Percentiles rank a stretch among this genome's conserved stretches.
Evolutionary conservation across 148 eudicot species (phyloP).

Genomic region (Vaccinium vitisidaea): DNA sequence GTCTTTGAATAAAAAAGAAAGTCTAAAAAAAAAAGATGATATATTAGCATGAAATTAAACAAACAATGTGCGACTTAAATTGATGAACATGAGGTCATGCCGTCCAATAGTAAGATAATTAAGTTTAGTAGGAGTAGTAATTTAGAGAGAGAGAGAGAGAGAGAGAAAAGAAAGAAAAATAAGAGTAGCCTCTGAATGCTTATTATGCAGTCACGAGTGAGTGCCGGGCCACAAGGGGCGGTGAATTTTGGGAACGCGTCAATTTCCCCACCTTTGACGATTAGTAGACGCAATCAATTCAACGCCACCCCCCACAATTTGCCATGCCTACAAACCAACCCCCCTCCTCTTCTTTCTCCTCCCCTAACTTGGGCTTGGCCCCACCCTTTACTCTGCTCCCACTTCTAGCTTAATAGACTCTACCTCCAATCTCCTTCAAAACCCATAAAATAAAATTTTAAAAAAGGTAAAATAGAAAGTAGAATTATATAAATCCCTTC

Average conservation of each 20-base stretch:
- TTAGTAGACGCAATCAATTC: slow-evolving; percentile 11
- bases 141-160: no score
- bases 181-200: no score
- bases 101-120: no score
- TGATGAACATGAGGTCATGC: no score
- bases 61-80: no score
- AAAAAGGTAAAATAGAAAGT: not conserved
- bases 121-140: no score
- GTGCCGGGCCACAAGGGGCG: slow-evolving; percentile 28
- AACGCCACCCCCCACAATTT: not conserved
- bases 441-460: not conserved
- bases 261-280: slow-evolving; percentile 18
- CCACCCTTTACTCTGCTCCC: not conserved
- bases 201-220: not conserved
- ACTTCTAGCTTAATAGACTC: not conserved
- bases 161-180: no score
- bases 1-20: no score
- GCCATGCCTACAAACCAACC: not conserved
- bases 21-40: no score
- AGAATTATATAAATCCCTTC: not conserved
- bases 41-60: no score
- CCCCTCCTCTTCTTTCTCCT: not conserved
- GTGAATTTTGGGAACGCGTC: slow-evolving; percentile 28
- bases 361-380: not conserved
- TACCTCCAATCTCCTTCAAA: not conserved